Evolutionary conservation across 2,329 filamentous ascomycete genomes (phyloP), one percentile per base, ranked within the genome.

Genomic region (Penicillium rolfsii): DNA sequence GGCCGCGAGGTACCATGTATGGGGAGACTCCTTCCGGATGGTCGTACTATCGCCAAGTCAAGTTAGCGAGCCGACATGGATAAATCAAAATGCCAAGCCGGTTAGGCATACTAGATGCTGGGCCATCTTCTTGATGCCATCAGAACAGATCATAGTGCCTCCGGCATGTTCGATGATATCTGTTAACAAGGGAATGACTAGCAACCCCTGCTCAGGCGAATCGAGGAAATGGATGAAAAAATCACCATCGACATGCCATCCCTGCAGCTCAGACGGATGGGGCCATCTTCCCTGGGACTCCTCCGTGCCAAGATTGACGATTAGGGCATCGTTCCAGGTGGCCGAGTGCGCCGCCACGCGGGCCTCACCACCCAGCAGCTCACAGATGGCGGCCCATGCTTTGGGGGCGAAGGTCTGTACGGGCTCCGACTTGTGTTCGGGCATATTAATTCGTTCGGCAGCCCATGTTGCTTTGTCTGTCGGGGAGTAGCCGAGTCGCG

Each of bases 211-310:
- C 76, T 91, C 89, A 0, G 85, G 85, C 22, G 84, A 88, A 71
- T 91, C 88, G 38, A 91, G 83, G 66, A 87, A 91, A 76, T 91
- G 88, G 5, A 88, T 81, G 71, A 91, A 91, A 73, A 89, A 90
- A 66, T 91, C 88, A 8, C 88, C 88, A 73, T 90, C 88, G 19
- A 89, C 86, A 73, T 90, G 88, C 88, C 88, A 91, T 0, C 85
- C 80, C 54, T 82, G 78, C 0, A 86, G 85, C 26, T 81, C 75
- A 4, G 82, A 72, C 8, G 86, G 86, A 38, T 80, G 74, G 3
- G 82, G 73, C 24, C 81, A 78, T 53, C 79, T 79, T 5, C 83
- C 82, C 61, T 85, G 83, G 52, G 77, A 77, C 54, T 83, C 81
- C 0, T 81, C 71, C 1, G 81, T 85, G 12, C 89, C 89, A 7